These are phyloP conservation scores for Emergomyces africanus DNA, from an alignment of 2,329 filamentous ascomycete species.

Conservation along the genomic window DNA sequence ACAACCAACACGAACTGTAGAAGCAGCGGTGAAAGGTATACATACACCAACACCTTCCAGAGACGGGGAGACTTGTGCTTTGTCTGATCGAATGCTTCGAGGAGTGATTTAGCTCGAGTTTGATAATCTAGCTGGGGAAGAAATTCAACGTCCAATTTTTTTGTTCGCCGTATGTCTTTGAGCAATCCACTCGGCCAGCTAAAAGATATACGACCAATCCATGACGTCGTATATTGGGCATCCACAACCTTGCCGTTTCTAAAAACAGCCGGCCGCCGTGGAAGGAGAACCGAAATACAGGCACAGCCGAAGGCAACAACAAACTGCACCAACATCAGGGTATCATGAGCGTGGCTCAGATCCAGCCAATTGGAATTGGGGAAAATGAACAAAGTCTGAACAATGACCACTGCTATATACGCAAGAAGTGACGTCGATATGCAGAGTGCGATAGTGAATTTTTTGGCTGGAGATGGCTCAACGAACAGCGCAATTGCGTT, in stretches of 20 bases:
- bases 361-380: background rate
- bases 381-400: slow-evolving; percentile 12
- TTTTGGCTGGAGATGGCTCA: slow-evolving; percentile 21
- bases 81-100: slow-evolving; percentile 36
- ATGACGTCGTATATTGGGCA: slow-evolving; percentile 47
- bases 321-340: slow-evolving; percentile 11
- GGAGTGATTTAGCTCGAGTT: slow-evolving; percentile 38
- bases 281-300: slow-evolving; percentile 43
- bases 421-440: slow-evolving; percentile 20
- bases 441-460: slow-evolving; percentile 20
- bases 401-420: slow-evolving; percentile 12
- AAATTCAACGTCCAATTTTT: slow-evolving; percentile 48
- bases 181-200: slow-evolving; percentile 50
- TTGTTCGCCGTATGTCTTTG: slow-evolving; percentile 41
- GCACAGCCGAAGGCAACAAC: slow-evolving; percentile 30
- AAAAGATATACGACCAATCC: slow-evolving; percentile 52
- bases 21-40: slow-evolving; percentile 44
- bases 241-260: slow-evolving; percentile 49
- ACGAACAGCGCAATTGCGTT: slow-evolving; percentile 24
- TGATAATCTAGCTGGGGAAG: slow-evolving; percentile 48
- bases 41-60: slow-evolving; percentile 47
- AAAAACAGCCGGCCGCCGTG: slow-evolving; percentile 56
- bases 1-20: slow-evolving; percentile 49
- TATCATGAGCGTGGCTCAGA: background rate
- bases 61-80: slow-evolving; percentile 31